Conservation (phyloP, 2,329 filamentous ascomycete species). For the Proliferodiscus dingleyae region DNA sequence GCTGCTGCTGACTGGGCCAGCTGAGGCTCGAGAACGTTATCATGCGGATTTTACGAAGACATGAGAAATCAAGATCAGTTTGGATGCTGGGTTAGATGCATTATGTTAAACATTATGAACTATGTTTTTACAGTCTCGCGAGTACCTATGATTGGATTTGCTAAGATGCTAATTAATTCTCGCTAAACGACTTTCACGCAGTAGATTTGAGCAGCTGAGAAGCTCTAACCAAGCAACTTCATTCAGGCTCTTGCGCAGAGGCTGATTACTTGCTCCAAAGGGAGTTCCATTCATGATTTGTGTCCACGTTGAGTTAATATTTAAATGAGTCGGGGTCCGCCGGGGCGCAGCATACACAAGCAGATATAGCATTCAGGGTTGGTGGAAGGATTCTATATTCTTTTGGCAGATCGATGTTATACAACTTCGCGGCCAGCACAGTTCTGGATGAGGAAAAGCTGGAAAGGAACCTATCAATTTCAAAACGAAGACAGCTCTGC, state of each 20-base stretch:
- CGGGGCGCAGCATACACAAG: too few relatives aligned
- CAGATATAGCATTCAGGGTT: too few relatives aligned
- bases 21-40: neutral
- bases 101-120: neutral
- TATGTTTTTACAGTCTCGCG: neutral
- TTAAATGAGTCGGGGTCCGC: too few relatives aligned
- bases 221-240: too few relatives aligned
- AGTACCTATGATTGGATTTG: too few relatives aligned
- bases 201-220: too few relatives aligned
- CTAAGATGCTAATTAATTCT: too few relatives aligned
- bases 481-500: slow-evolving; percentile 18
- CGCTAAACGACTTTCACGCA: too few relatives aligned
- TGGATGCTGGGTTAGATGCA: neutral
- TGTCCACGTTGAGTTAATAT: too few relatives aligned
- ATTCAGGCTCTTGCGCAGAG: too few relatives aligned
- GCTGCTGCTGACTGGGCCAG: slow-evolving; percentile 4
- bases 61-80: neutral
- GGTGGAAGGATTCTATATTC: slow-evolving; percentile 7
- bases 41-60: neutral
- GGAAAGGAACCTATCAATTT: slow-evolving; percentile 13
- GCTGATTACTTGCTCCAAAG: too few relatives aligned
- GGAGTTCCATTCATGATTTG: too few relatives aligned
- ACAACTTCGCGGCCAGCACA: slow-evolving; percentile 26
- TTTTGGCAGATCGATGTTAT: slow-evolving; percentile 7
- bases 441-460: slow-evolving; percentile 12